A percentile compares a stretch with the other conserved stretches of the same genome.
Conservation (phyloP, 2,329 filamentous ascomycete genomes). For the Exophiala sideris region DNA sequence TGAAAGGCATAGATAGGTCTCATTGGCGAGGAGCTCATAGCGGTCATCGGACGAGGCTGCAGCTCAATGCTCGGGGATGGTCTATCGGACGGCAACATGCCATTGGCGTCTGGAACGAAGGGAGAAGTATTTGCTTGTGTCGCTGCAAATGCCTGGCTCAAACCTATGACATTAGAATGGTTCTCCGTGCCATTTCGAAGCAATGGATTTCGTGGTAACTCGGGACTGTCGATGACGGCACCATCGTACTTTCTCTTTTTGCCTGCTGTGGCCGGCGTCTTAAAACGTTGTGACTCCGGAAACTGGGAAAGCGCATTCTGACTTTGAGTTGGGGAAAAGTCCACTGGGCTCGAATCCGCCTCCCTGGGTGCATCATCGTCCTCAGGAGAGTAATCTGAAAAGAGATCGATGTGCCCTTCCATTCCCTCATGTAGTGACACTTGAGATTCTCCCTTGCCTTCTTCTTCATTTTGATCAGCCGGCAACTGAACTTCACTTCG, state of each 20-base stretch:
- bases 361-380: not conserved
- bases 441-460: conserved; percentile 33
- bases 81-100: conserved; percentile 43
- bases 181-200: conserved; percentile 33
- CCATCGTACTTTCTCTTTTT: conserved; percentile 35
- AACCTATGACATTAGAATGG: conserved; percentile 38
- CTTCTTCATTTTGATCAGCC: conserved; percentile 23
- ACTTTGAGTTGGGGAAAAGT: conserved; percentile 28
- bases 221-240: conserved; percentile 37
- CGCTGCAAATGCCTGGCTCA: conserved; percentile 48
- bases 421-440: conserved; percentile 41
- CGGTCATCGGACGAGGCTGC: conserved; percentile 35
- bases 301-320: conserved; percentile 40
- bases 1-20: conserved; percentile 34
- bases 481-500: conserved; percentile 30
- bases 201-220: conserved; percentile 43
- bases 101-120: conserved; percentile 34
- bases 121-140: conserved; percentile 50
- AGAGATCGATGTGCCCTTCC: conserved; percentile 42
- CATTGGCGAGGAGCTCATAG: conserved; percentile 39
- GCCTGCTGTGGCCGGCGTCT: conserved; percentile 40
- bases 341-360: conserved; percentile 11
- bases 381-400: conserved; percentile 34
- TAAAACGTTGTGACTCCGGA: conserved; percentile 46
- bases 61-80: conserved; percentile 49